Evolutionary conservation across 2,329 filamentous ascomycete species (phyloP), one percentile per base, ranked within the genome.

Genomic region (Colletotrichum orchidophilum): DNA sequence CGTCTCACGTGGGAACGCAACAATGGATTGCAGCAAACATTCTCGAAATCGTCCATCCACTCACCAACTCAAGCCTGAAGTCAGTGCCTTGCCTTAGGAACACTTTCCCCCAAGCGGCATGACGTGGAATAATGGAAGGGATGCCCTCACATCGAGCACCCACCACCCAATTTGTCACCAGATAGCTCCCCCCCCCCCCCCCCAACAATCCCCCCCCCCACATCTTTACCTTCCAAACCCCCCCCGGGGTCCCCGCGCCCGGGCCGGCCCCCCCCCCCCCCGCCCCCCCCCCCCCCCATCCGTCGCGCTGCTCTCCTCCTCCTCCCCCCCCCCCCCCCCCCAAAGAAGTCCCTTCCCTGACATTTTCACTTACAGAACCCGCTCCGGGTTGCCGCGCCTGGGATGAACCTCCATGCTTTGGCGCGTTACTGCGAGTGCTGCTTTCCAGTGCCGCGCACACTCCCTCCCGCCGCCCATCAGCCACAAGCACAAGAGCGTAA

Each of bases 351-450:
- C 55, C 7, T 59, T 59, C 35, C 57, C 24, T 27, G 24, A 42
- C 35, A n/a, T 12, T 42, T 26, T 27, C 24, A 26, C 24, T 18
- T 12, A 24, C 12, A n/a, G 27, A 26, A 52, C 49, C 49, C 52
- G 52, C 55, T 18, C 26, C 39, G 39, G 18, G 39, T 3, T 46
- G 18, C 39, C 39, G 39, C 39, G 39, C 53, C 42, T 58, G 26
- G 66, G 53, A 69, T 58, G 66, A 58, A 64, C 66, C 66, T 26
- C 60, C 35, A n/a, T 24, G 8, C 27, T 15, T 27, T 31, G 21
- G 4, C 35, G 57, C 46, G 39, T 60, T 27, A 31, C 29, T n/a
- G n/a, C n/a, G n/a, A n/a, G 26, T 21, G 11, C 49, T 13, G 31
- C 29, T 9, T 54, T 18, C 13, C 3, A n/a, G 15, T 54, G 8